A percentile compares a stretch with the other conserved stretches of the same genome.
Conservation (phyloP, 306 rosid species). For the Lablab purpureus region DNA sequence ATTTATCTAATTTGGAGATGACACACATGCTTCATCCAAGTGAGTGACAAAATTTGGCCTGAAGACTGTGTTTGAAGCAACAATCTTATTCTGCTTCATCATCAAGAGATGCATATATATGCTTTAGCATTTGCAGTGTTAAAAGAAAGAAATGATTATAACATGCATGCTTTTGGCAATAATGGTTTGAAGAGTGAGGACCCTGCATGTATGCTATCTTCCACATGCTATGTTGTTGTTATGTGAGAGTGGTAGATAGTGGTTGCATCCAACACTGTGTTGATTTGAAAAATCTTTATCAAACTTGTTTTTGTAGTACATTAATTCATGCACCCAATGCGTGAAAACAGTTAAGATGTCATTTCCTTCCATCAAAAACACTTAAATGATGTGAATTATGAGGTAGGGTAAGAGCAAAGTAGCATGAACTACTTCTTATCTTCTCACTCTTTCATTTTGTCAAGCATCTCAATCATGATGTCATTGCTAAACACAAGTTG, state of each 20-base stretch:
- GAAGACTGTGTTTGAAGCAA: slow-evolving; percentile 41
- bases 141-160: slow-evolving; percentile 17
- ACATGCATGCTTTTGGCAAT: slow-evolving; percentile 42
- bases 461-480: slow-evolving; percentile 13
- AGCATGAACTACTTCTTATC: slow-evolving; percentile 20
- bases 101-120: slow-evolving; percentile 37
- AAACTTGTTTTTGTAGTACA: background rate
- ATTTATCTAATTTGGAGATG: background rate
- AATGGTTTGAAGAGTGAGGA: slow-evolving; percentile 46
- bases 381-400: slow-evolving; percentile 36
- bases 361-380: slow-evolving; percentile 27
- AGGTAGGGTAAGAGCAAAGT: slow-evolving; percentile 34
- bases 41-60: background rate
- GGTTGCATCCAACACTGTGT: slow-evolving; percentile 44
- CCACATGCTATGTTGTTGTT: slow-evolving; percentile 41
- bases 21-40: slow-evolving; percentile 18
- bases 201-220: slow-evolving; percentile 41
- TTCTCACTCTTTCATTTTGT: background rate
- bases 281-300: background rate
- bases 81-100: slow-evolving; percentile 29
- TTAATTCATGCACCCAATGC: slow-evolving; percentile 17
- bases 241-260: slow-evolving; percentile 36
- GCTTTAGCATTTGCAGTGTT: slow-evolving; percentile 20
- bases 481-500: background rate
- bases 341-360: slow-evolving; percentile 39